Percentiles rank a stretch among this genome's conserved stretches.
Evolutionary conservation across 1,284 basidiomycete genomes (phyloP).

Genomic region (Apiotrichum gracile): DNA sequence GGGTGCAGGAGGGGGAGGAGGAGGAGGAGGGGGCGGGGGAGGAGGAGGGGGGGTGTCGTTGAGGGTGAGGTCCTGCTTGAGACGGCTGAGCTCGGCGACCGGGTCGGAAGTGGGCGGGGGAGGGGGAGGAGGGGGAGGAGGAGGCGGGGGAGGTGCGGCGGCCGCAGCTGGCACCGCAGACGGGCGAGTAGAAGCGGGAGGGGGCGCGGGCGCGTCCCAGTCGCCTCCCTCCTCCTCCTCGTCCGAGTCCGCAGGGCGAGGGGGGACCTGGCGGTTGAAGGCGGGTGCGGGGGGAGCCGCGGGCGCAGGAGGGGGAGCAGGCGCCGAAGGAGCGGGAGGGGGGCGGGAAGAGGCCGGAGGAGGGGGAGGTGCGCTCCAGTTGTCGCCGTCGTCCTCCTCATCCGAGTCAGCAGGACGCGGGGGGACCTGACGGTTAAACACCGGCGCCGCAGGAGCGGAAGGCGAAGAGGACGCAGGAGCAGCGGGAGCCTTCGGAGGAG

Average conservation of each 20-base stretch:
- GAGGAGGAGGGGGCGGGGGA: conserved; percentile 21
- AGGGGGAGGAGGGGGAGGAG: conserved; percentile 27
- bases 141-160: conserved; percentile 11
- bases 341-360: no score
- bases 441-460: conserved; percentile 13
- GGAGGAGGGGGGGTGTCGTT: conserved; percentile 29
- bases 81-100: conserved; percentile 38
- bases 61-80: conserved; percentile 42
- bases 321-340: conserved; percentile 11
- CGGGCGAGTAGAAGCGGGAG: conserved; percentile 15
- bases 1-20: conserved; percentile 14
- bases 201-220: conserved; percentile 34
- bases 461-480: conserved; percentile 34
- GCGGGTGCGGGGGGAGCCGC: conserved; percentile 23
- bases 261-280: conserved; percentile 14
- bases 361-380: conserved; percentile 14
- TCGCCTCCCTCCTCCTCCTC: conserved; percentile 34
- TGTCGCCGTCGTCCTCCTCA: no score
- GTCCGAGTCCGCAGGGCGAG: conserved; percentile 29
- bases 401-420: conserved; percentile 1
- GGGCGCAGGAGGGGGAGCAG: conserved; percentile 28
- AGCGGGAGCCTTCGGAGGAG: conserved; percentile 3
- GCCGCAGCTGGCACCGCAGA: neutral
- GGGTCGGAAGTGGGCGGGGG: conserved; percentile 45
- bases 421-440: conserved; percentile 1